Evolutionary conservation across 352 stramenopile species (phyloP).

Genomic region (Globisporangium carolinianum): DNA sequence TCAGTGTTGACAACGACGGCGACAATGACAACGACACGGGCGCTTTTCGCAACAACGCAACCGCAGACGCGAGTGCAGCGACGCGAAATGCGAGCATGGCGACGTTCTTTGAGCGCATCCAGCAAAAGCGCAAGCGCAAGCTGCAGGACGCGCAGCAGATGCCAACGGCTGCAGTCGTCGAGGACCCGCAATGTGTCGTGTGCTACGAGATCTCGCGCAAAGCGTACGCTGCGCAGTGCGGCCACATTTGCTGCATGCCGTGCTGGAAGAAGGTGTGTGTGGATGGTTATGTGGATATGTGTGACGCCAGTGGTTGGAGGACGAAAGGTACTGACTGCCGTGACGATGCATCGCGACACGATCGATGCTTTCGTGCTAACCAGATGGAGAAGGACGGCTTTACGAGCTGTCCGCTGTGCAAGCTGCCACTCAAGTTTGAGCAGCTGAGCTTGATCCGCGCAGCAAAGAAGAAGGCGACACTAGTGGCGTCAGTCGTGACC

Average conservation of each 20-base stretch:
- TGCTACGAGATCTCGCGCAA: conserved; percentile 80
- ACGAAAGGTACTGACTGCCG: conserved; percentile 4
- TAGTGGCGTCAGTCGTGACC: neutral
- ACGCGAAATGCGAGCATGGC: conserved; percentile 17
- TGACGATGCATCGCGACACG: conserved; percentile 9
- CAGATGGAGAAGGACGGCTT: conserved; percentile 74
- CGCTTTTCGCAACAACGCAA: neutral
- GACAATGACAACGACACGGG: no score
- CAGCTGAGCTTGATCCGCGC: conserved; percentile 69
- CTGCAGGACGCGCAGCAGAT: conserved; percentile 15
- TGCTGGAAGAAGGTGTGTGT: conserved; percentile 80
- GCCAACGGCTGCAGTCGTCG: conserved; percentile 42
- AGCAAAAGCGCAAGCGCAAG: conserved; percentile 58
- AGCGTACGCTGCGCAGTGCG: conserved; percentile 68
- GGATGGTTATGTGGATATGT: neutral
- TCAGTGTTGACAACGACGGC: neutral
- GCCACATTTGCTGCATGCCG: conserved; percentile 75
- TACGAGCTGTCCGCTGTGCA: conserved; percentile 71
- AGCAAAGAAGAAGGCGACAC: conserved; percentile 21
- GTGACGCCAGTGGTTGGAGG: neutral
- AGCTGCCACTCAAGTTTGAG: conserved; percentile 60
- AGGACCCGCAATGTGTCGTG: conserved; percentile 78
- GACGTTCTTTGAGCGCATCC: conserved; percentile 60
- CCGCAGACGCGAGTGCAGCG: neutral
- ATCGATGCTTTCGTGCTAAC: neutral